Evolutionary conservation across 768 basidiomycete genomes (phyloP), one percentile per base, ranked within the genome.

Genomic region (Boletus subparvulus): DNA sequence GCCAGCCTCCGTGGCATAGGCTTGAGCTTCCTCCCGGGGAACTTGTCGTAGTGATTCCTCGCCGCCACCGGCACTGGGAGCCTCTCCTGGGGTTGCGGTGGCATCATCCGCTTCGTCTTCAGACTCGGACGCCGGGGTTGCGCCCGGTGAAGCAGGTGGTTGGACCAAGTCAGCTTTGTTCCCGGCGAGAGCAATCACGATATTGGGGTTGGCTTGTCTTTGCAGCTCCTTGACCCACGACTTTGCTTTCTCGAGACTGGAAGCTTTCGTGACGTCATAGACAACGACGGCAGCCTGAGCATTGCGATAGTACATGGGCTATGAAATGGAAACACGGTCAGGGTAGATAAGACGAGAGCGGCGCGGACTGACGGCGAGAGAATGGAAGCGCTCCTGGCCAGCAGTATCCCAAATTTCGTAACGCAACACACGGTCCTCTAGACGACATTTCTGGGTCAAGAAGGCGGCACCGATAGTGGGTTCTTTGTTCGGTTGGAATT

Each of bases 141-240:
- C 66, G 13, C 78, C 75, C 6, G 82, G 77, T 6, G 84, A 78
- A 6, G 80, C 62, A 9, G 88, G 82, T 8, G 85, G 69, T 69
- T 89, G 87, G 28, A 92, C 89, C 61, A 96, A 83, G 77, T 98
- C 88, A 60, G 98, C 83, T 75, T 99, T 98, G 83, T 99, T 99
- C 32, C 97, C 97, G 12, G 93, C 94, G 50, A 99, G 86, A 7
- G 96, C 95, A 66, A 99, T 98, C 70, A 99, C 95, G 69, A 98
- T 98, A 72, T 98, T 98, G 36, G 96, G 95, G 71, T 98, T 97
- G 24, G 97, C 97, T 70, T 99, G 97, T 62, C 97, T 86, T 72
- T 99, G 97, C 24, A 99, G 82, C 75, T 99, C 97, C 78, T 97
- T 98, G 56, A 99, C 94, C 97, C 97, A 99, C 32, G 95, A 94